phyloP scores from a whole-genome alignment of 257 asterid species.

The Nicotiana paniculata region DNA sequence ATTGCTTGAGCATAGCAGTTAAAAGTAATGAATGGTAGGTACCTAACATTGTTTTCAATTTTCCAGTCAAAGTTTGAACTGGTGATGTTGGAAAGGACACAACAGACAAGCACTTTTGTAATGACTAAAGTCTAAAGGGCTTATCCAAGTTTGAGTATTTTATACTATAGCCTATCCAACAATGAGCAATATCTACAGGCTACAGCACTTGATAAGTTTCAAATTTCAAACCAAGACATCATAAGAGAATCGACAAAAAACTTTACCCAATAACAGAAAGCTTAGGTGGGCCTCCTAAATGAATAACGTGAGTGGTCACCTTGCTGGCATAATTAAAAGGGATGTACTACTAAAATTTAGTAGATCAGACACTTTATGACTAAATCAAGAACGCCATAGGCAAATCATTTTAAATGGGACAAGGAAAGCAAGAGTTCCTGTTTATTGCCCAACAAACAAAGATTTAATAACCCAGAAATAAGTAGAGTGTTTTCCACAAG shows the following conservation, averaged over 20 bases:
- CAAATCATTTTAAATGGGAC: constrained; percentile 1
- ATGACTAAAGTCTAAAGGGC: constrained; percentile 1
- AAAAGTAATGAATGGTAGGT: not conserved
- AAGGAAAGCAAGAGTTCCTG: not conserved
- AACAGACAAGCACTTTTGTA: not conserved
- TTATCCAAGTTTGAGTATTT: constrained; percentile 7
- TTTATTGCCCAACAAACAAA: not conserved
- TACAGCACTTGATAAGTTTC: not conserved
- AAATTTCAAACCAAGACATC: constrained; percentile 11
- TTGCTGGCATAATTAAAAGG: constrained; percentile 7
- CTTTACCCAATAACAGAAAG: not conserved
- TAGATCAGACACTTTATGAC: not conserved
- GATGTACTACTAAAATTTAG: not conserved
- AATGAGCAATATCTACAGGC: constrained; percentile 1
- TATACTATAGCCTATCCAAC: not conserved
- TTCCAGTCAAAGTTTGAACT: constrained; percentile 8
- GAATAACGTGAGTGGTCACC: constrained; percentile 5
- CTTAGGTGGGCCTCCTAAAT: constrained; percentile 5
- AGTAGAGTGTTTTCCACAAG: not conserved
- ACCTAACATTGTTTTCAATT: not conserved
- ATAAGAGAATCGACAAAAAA: constrained; percentile 6
- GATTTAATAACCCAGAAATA: not conserved
- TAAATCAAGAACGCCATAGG: not conserved
- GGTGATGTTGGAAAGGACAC: constrained; percentile 6
- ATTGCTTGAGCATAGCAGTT: not conserved